Evolutionary conservation across 148 eudicot species (phyloP), one percentile per base, ranked within the genome.

Genomic region (Rhododendron kiyosumense): DNA sequence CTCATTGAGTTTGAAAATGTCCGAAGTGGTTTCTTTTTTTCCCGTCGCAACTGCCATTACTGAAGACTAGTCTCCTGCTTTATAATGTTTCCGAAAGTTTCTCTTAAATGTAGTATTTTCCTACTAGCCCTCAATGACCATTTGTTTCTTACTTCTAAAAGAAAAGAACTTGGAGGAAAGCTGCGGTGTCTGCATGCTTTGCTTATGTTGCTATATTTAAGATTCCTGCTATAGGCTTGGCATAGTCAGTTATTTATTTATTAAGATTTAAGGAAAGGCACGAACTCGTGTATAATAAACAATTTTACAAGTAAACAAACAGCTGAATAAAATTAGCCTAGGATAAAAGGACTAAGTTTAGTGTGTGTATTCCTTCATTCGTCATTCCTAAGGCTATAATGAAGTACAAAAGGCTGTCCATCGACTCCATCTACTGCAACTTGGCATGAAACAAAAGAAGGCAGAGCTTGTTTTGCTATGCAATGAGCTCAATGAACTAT

Each of bases 1-100:
- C 54, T 26, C 85, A 65, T 41, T 65, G 52, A 65, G 54, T 32
- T 45, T 65, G 85, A 83, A 18, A 26, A 65, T 43, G 77, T 17
- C 15, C 9, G 57, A 63, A 28, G 30, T 59, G 74, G 10, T 7
- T 75, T 34, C 41, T 75, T 17, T 75, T 75, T 75, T 73, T 73
- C 3, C 79, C 2, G 48, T 38, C 46, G 5, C 38, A 71, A 71
- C 22, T 51, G 82, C 61, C 61, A 46, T 78, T 17, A 46, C 57
- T 79, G 81, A 79, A 26, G 81, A 79, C n/a, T 26, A 26, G 57
- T 79, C 36, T 79, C 59, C 81, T 15, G 9, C 63, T 54, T 79
- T 51, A 8, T 28, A 28, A 51, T 79, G 32, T 48, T 79, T n/a
- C 38, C n/a, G 12, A 14, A 51, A 79, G 63, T 14, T 28, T 51